Evolutionary conservation across 2,329 filamentous ascomycete species (phyloP), one percentile per base, ranked within the genome.

Genomic region (Graphium sp.): DNA sequence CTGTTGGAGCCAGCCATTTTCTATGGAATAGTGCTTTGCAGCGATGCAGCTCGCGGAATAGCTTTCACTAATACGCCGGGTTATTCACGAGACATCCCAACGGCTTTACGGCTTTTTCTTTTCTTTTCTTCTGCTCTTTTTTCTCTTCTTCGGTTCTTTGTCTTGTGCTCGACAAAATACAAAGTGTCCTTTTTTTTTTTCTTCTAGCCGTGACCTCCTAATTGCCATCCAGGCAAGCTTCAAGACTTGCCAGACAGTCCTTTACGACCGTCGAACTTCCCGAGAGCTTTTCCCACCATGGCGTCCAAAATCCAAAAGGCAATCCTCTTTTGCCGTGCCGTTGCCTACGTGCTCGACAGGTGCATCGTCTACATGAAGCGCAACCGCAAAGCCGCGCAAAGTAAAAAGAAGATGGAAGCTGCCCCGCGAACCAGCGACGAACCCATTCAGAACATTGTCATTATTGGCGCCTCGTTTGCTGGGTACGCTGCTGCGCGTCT

Each of bases 401-500:
- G 11, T 17, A 9, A n/a, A n/a, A 21, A 30, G 6, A 18, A 14
- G n/a, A n/a, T n/a, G n/a, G n/a, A n/a, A n/a, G 16, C 11, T 24
- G 28, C 23, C 26, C 28, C 26, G 3, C 37, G 39, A 6, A 22
- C 37, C 1, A 23, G 34, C 2, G 29, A 32, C 8, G 33, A 37
- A 1, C 39, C 48, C 21, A 45, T 50, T 26, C 38, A 37, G 32
- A 69, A 61, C 32, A 58, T 74, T 23, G 55, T 71, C 33, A 50
- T 72, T 7, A 41, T 74, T 16, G 68, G 67, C 19, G 67, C 60
- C 27, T 70, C 65, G 0, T 73, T 70, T 38, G 64, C 63, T 1
- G 69, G 69, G 3, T 56, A 58, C 34, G 52, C 60, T 24, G 53
- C 57, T 5, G 58, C 58, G 1, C 50, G 52, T n/a, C 46, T 53